Evolutionary conservation across 805 yeast species (phyloP).

Genomic region (Lachancea sp.): DNA sequence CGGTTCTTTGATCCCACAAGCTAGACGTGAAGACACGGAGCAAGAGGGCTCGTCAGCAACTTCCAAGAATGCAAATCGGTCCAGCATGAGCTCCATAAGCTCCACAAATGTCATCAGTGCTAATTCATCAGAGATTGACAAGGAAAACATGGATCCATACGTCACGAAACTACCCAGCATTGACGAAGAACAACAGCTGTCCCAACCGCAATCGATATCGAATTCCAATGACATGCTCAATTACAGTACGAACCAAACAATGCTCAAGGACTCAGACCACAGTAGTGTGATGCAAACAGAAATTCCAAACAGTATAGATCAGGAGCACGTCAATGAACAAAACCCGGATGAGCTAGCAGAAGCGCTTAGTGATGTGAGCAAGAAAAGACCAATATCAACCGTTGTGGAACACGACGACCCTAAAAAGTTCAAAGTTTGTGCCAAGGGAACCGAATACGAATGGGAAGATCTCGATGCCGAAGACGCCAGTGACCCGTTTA

Average conservation of each 20-base stretch:
- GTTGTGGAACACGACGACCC: slow-evolving; percentile 31
- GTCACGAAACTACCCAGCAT: slow-evolving; percentile 8
- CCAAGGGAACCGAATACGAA: slow-evolving; percentile 33
- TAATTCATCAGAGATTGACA: slow-evolving; percentile 4
- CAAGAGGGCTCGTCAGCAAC: not conserved
- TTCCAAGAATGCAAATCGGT: not conserved
- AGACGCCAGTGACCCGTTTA: slow-evolving; percentile 72
- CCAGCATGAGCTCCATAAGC: not conserved
- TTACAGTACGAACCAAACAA: slow-evolving; percentile 6
- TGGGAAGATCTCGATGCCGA: slow-evolving; percentile 80
- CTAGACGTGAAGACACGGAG: slow-evolving; percentile 1
- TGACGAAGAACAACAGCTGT: slow-evolving; percentile 7
- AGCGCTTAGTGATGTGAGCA: slow-evolving; percentile 17
- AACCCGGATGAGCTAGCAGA: not conserved
- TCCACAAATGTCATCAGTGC: not conserved
- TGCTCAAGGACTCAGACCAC: slow-evolving; percentile 7
- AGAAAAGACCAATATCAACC: slow-evolving; percentile 33
- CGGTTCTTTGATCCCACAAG: slow-evolving; percentile 9
- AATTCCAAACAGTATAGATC: not conserved
- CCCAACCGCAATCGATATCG: slow-evolving; percentile 3
- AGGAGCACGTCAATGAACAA: not conserved
- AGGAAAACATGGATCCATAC: slow-evolving; percentile 8
- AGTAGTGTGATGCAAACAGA: slow-evolving; percentile 4
- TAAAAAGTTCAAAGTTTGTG: slow-evolving; percentile 31
- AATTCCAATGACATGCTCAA: slow-evolving; percentile 8